Evolutionary conservation across 1,284 basidiomycete genomes (phyloP), one percentile per base, ranked within the genome.

Genomic region (Hemileccinum hortonii): DNA sequence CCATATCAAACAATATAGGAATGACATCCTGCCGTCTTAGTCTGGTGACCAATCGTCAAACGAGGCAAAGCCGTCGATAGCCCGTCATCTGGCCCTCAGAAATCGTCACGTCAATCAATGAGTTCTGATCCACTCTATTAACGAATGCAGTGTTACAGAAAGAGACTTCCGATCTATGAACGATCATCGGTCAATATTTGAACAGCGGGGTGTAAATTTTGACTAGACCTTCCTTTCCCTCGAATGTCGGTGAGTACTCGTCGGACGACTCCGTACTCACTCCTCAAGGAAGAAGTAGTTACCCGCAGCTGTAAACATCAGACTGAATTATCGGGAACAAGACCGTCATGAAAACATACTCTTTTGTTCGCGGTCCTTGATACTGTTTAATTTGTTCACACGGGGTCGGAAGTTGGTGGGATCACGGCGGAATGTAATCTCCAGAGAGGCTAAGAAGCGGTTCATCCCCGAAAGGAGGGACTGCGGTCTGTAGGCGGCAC

Each of bases 291-390:
- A 92, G 82, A 92, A 92, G 73, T 92, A 92, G 69, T 90, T 91
- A 33, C 90, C 90, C 51, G 86, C 73, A 50, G 75, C 90, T 92
- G 62, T 10, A 58, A 47, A 26, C 5, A 6, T 42, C 24, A 4
- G 38, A 18, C 36, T 37, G 62, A 43, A 57, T 55, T 30, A 56
- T 45, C 7, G 11, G 19, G 30, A 14, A 42, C 30, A 33, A 16
- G 50, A 49, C 19, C 15, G 42, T 52, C 35, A 59, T 42, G 43
- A 50, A 36, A 44, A 72, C 82, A 39, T 64, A 91, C 91, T 64
- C 76, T 97, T 98, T 76, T 98, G 94, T 73, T 97, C 93, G 59
- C 88, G 83, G 70, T 98, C 94, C 75, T 96, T 95, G 64, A 95
- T 80, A 73, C 92, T 94, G 72, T 94, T 78, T 57, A 86, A 69